Evolutionary conservation across 257 asterid species (phyloP), one percentile per base, ranked within the genome.

Genomic region (Knoxia roxburghii): DNA sequence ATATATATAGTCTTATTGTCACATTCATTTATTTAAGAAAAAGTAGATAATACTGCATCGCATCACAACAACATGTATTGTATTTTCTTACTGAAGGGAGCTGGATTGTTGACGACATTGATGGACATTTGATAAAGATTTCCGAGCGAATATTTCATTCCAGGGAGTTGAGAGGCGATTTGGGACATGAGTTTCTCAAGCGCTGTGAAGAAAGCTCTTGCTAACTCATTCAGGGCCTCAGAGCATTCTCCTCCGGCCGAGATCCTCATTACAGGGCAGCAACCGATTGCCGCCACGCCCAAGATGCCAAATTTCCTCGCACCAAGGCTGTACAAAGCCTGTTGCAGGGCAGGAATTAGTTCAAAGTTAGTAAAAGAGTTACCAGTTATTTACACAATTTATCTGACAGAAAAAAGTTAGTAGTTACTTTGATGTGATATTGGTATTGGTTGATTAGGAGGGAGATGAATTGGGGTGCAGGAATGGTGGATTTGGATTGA

Each of bases 271-370:
- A 82, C 74, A 0, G 95, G 95, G 53, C 95, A 89, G 77, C 97
- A 87, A 18, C 95, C 97, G 2, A 85, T 53, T 0, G 95, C 88
- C 41, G 95, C 81, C 48, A 85, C 80, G 55, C 95, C 82, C 39
- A 83, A 76, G 80, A 87, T 76, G 33, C 93, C 93, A 39, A 89
- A 84, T 48, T 89, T 87, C 24, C 91, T 77, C 48, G 91, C 95
- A 37, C 96, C 95, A 13, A 84, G 80, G 53, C 71, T 75, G 84
- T 89, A 85, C 64, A 89, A 71, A 24, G 77, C 70, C 96, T 89
- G n/a, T n/a, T n/a, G n/a, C n/a, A n/a, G n/a, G n/a, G n/a, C n/a
- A n/a, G n/a, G n/a, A n/a, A n/a, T n/a, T n/a, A n/a, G n/a, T n/a
- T n/a, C n/a, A n/a, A n/a, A n/a, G n/a, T n/a, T n/a, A n/a, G n/a